Conservation (phyloP, 176 grass and related monocot genomes). For the Musa troglodytarum region DNA sequence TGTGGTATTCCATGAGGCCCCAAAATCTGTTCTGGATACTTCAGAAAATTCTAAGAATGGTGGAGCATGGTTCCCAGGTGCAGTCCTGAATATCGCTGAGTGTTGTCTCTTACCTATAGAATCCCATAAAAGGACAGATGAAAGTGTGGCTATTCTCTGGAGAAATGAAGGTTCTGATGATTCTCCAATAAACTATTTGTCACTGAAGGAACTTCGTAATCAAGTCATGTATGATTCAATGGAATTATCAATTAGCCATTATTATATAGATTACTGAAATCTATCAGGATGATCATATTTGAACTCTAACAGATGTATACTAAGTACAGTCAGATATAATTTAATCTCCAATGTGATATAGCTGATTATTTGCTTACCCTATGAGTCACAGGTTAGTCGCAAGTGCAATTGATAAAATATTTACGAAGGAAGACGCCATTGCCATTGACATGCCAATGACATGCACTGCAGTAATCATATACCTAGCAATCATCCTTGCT, state of each 20-base stretch:
- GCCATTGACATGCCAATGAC: conserved; percentile 99
- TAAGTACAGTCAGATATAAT: not conserved
- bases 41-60: conserved; percentile 56
- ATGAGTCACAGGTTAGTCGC: conserved; percentile 55
- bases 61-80: conserved; percentile 65
- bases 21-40: conserved; percentile 52
- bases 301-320: not conserved
- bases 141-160: conserved; percentile 78
- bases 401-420: conserved; percentile 70
- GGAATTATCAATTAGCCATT: not conserved
- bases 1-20: conserved; percentile 45
- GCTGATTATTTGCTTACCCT: conserved; percentile 2
- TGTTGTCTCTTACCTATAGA: conserved; percentile 72
- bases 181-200: conserved; percentile 56
- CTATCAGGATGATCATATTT: not conserved
- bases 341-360: not conserved
- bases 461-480: conserved; percentile 82
- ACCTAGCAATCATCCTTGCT: conserved; percentile 69
- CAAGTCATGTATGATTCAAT: conserved; percentile 58
- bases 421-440: conserved; percentile 64
- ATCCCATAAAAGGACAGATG: conserved; percentile 57
- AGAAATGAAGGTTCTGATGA: conserved; percentile 72
- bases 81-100: conserved; percentile 82
- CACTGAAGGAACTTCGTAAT: conserved; percentile 61
- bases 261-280: not conserved